phyloP scores from a whole-genome alignment of 176 grass and related monocot genomes.

The Aegilops speltoides region DNA sequence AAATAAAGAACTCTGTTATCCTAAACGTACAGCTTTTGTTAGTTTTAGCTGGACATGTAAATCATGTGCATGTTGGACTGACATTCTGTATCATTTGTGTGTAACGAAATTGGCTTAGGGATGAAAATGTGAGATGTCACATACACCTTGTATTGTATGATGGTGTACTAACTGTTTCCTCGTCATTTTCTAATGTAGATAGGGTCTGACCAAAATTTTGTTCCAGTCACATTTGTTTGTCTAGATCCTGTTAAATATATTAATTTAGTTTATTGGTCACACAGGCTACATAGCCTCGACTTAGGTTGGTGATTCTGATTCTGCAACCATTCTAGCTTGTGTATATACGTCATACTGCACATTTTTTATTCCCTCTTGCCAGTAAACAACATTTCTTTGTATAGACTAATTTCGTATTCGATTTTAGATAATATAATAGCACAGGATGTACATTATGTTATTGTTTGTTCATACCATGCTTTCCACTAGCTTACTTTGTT shows the following conservation, averaged over 20 bases:
- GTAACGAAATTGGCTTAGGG: background rate
- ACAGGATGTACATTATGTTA: constrained; percentile 17
- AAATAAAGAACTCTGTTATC: constrained; percentile 5
- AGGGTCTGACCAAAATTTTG: background rate
- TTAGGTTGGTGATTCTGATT: background rate
- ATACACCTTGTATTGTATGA: background rate
- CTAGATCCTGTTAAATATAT: background rate
- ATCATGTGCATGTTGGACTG: background rate
- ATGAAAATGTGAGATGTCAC: background rate
- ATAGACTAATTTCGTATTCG: background rate
- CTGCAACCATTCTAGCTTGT: background rate
- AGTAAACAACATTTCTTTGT: background rate
- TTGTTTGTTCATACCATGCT: constrained; percentile 14
- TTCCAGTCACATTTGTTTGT: background rate
- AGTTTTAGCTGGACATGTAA: background rate
- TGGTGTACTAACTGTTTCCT: background rate
- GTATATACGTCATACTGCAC: background rate
- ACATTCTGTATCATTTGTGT: constrained; percentile 14
- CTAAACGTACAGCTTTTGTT: background rate
- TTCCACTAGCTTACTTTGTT: constrained; percentile 31
- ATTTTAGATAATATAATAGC: constrained; percentile 14
- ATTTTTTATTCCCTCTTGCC: background rate
- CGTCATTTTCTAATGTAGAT: background rate
- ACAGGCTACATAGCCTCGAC: constrained; percentile 1
- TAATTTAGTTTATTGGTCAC: constrained; percentile 12